A percentile compares a stretch with the other conserved stretches of the same genome.
These are phyloP conservation scores for Hyphopichia buzzinii DNA, from an alignment of 1,139 yeast species.

Conservation along the genomic window DNA sequence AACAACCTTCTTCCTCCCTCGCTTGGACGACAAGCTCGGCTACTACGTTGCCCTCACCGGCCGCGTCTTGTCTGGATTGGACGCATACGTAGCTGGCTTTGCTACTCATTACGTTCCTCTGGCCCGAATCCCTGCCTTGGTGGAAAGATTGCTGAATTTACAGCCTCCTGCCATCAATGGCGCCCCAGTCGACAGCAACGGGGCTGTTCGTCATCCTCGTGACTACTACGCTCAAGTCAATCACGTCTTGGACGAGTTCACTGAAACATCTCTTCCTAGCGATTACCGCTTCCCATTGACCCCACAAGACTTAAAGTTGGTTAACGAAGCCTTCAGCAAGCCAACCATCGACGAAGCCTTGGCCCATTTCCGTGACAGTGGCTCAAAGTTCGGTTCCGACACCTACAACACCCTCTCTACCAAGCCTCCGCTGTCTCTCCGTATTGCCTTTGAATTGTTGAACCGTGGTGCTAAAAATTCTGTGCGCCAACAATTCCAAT, in stretches of 20 bases:
- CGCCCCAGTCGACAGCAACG: constrained; percentile 19
- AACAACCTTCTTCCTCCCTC: constrained; percentile 82
- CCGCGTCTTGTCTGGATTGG: constrained; percentile 70
- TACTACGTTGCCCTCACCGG: constrained; percentile 88
- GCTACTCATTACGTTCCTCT: constrained; percentile 88
- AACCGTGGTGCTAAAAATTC: constrained; percentile 59
- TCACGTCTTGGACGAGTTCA: constrained; percentile 73
- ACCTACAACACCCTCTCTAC: constrained; percentile 54
- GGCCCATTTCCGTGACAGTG: constrained; percentile 51
- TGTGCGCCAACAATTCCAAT: constrained; percentile 64
- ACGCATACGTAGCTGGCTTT: constrained; percentile 76
- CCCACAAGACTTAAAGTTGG: constrained; percentile 54
- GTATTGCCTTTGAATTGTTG: constrained; percentile 69
- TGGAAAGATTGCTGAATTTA: constrained; percentile 60
- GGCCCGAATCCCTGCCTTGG: constrained; percentile 58
- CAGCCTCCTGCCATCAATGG: constrained; percentile 42
- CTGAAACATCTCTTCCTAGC: constrained; percentile 63
- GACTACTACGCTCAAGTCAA: constrained; percentile 62
- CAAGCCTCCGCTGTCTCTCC: constrained; percentile 78
- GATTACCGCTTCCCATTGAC: constrained; percentile 60
- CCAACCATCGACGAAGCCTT: constrained; percentile 62
- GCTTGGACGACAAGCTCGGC: constrained; percentile 80
- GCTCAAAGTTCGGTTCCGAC: constrained; percentile 64
- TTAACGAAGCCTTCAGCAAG: constrained; percentile 67
- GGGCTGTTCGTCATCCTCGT: constrained; percentile 24